Conservation (phyloP, 2,329 filamentous ascomycete genomes). For the Didymella segeticola region DNA sequence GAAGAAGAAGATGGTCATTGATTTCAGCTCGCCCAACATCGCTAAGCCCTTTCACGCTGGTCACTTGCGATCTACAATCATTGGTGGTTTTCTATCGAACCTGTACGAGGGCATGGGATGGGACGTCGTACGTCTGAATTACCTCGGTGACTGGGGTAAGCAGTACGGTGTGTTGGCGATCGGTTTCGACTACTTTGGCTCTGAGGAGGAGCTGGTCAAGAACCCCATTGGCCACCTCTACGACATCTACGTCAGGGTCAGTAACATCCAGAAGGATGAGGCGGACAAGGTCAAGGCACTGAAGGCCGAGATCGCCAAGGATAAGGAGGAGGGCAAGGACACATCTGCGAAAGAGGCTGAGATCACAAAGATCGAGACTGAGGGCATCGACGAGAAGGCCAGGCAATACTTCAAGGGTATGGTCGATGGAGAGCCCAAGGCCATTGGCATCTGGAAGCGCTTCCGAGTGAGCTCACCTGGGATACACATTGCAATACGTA, state of each 20-base stretch:
- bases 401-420: conserved; percentile 74
- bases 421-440: conserved; percentile 66
- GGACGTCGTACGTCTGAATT: conserved; percentile 76
- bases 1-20: conserved; percentile 75
- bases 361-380: conserved; percentile 48
- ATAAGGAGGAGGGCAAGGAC: conserved; percentile 52
- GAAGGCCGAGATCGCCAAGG: conserved; percentile 51
- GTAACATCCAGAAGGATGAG: conserved; percentile 67
- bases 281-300: conserved; percentile 68
- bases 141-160: conserved; percentile 81
- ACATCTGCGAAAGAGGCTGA: conserved; percentile 50
- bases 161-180: conserved; percentile 75
- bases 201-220: conserved; percentile 71
- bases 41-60: conserved; percentile 82
- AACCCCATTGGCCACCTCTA: conserved; percentile 85
- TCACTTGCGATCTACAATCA: conserved; percentile 78
- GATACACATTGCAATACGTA: background rate
- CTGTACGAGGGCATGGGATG: conserved; percentile 72
- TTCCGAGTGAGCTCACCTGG: conserved; percentile 55
- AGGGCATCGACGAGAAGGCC: conserved; percentile 71
- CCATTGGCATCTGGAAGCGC: conserved; percentile 66
- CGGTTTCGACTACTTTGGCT: conserved; percentile 77
- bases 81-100: conserved; percentile 75
- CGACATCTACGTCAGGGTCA: conserved; percentile 81
- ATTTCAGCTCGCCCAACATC: conserved; percentile 87